Conservation (phyloP, 2,329 filamentous ascomycete species). For the Fusarium setosum region DNA sequence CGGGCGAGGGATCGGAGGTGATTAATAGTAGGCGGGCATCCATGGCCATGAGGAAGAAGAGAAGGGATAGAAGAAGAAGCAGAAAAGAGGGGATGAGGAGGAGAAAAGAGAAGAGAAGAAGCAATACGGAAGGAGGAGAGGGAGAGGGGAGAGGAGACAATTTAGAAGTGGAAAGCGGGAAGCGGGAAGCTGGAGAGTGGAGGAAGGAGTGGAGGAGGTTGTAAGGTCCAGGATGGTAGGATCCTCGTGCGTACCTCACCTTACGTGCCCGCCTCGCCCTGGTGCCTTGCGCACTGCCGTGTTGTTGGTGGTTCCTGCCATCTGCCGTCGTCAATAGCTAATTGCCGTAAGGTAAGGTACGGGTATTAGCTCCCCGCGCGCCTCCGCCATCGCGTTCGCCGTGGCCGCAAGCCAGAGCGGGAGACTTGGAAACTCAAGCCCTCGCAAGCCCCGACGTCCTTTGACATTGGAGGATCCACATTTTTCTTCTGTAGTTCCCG, state of each 20-base stretch:
- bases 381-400: constrained; percentile 18
- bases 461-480: background rate
- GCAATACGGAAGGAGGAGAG: constrained; percentile 2
- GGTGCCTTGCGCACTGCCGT: background rate
- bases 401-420: constrained; percentile 10
- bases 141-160: constrained; percentile 11
- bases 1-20: background rate
- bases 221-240: constrained; percentile 19
- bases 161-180: constrained; percentile 7
- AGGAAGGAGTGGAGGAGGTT: constrained; percentile 24
- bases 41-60: constrained; percentile 14
- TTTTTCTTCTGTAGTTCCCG: background rate
- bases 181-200: constrained; percentile 20
- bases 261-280: background rate
- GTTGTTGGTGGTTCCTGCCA: background rate
- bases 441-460: constrained; percentile 4
- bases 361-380: background rate
- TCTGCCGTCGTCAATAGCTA: background rate
- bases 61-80: background rate
- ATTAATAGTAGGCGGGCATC: constrained; percentile 3
- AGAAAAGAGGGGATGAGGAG: background rate
- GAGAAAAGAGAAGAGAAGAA: constrained; percentile 4
- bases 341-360: background rate
- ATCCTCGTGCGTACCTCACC: too few species aligned
- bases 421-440: background rate